These are phyloP conservation scores for Scenedesmus sp. DNA, from an alignment of 163 green algal species.

Conservation along the genomic window DNA sequence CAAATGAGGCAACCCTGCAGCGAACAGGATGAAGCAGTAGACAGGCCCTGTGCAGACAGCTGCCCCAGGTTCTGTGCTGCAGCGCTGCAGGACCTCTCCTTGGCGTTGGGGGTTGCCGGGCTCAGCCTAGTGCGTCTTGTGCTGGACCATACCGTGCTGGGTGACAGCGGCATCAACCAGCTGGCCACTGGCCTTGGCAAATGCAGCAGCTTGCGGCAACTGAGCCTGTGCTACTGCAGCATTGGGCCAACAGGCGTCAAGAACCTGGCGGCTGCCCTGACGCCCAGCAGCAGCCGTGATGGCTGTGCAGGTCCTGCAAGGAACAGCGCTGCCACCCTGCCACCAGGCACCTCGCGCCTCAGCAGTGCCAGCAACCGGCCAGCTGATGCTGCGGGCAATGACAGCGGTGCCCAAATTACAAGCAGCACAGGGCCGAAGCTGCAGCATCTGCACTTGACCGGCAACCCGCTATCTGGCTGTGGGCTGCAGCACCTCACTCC, in stretches of 20 bases:
- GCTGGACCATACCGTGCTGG: constrained; percentile 39
- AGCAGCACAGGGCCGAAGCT: constrained; percentile 1
- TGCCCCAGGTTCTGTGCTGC: not conserved
- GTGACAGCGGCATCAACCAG: not conserved
- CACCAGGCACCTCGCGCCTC: not conserved
- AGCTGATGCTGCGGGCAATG: not conserved
- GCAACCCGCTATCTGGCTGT: constrained; percentile 12
- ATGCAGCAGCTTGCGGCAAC: constrained; percentile 18
- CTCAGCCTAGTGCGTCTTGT: constrained; percentile 17
- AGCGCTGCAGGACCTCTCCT: constrained; percentile 34
- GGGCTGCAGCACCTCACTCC: constrained; percentile 27
- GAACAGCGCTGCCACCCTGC: not conserved
- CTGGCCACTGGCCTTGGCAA: constrained; percentile 5
- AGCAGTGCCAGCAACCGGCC: not conserved
- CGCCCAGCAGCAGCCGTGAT: not conserved
- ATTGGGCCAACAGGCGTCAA: constrained; percentile 5
- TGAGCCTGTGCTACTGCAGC: constrained; percentile 34
- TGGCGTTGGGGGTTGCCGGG: constrained; percentile 17
- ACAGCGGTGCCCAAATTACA: not conserved
- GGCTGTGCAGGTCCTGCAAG: not conserved
- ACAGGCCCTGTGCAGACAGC: not conserved
- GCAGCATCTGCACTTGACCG: constrained; percentile 36
- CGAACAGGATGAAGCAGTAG: not conserved
- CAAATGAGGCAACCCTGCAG: not conserved
- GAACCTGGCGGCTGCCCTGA: constrained; percentile 20